Percentiles rank a stretch among this genome's conserved stretches.
Conservation (phyloP, 805 yeast genomes). For the Ogataea nonfermentans region DNA sequence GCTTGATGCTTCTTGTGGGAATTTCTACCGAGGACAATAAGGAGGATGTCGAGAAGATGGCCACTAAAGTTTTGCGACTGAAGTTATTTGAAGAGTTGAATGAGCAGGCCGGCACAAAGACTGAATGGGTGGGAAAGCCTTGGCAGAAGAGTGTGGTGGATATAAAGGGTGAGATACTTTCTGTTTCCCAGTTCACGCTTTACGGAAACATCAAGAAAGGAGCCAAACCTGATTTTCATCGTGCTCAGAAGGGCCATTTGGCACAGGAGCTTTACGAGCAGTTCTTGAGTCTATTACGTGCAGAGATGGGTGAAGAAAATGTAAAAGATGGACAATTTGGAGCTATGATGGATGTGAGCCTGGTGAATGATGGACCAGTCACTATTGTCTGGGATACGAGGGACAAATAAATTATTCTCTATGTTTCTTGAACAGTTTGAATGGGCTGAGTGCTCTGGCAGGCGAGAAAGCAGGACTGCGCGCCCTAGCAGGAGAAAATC, state of each 20-base stretch:
- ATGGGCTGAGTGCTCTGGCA: constrained; percentile 33
- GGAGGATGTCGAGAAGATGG: constrained; percentile 68
- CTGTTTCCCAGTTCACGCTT: constrained; percentile 91
- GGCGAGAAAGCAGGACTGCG: constrained; percentile 34
- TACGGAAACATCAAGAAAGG: constrained; percentile 86
- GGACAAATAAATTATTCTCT: constrained; percentile 30
- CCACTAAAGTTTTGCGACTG: constrained; percentile 62
- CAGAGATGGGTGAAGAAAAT: constrained; percentile 55
- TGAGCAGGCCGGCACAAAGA: constrained; percentile 39
- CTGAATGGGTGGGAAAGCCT: constrained; percentile 57
- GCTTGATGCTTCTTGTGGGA: constrained; percentile 82
- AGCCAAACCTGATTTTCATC: constrained; percentile 91
- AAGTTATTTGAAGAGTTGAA: constrained; percentile 66
- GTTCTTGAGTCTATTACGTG: constrained; percentile 48
- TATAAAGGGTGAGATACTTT: constrained; percentile 66
- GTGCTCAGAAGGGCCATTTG: constrained; percentile 76
- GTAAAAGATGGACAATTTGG: constrained; percentile 92
- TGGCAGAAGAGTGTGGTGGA: constrained; percentile 78
- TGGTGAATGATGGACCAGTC: constrained; percentile 92
- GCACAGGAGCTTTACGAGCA: constrained; percentile 51
- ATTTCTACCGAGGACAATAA: constrained; percentile 73
- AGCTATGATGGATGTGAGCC: constrained; percentile 92
- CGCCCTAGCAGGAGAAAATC: constrained; percentile 32
- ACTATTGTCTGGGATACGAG: constrained; percentile 80
- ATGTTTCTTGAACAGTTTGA: constrained; percentile 25